Conservation (phyloP, 1,284 basidiomycete species). For the Anthracocystis setariae region DNA sequence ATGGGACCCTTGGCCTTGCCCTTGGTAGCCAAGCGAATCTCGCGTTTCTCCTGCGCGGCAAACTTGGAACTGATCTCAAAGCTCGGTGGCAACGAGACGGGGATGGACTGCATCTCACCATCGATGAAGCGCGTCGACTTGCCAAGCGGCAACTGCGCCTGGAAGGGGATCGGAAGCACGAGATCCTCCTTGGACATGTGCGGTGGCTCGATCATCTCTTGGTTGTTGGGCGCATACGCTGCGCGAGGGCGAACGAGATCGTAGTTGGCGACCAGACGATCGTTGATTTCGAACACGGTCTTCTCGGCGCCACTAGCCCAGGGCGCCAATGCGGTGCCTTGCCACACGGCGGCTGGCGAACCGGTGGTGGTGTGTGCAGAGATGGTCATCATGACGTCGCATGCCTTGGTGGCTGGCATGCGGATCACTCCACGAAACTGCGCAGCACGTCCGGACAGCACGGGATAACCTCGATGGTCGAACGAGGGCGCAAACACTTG, state of each 20-base stretch:
- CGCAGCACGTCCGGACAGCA: constrained; percentile 51
- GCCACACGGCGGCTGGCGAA: constrained; percentile 59
- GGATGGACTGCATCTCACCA: constrained; percentile 54
- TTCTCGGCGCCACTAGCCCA: constrained; percentile 46
- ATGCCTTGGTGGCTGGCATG: constrained; percentile 44
- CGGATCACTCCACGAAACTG: constrained; percentile 47
- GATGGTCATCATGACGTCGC: constrained; percentile 59
- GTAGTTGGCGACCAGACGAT: constrained; percentile 44
- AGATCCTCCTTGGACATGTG: constrained; percentile 45
- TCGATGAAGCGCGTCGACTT: constrained; percentile 56
- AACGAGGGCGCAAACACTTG: constrained; percentile 55
- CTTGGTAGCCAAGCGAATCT: constrained; percentile 47
- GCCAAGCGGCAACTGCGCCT: constrained; percentile 56
- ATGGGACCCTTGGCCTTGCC: constrained; percentile 41
- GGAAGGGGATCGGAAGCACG: constrained; percentile 54
- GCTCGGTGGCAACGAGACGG: constrained; percentile 58
- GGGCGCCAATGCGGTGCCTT: constrained; percentile 56
- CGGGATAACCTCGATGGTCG: constrained; percentile 57
- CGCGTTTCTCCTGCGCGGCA: constrained; percentile 47
- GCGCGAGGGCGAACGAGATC: constrained; percentile 41
- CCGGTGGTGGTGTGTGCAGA: constrained; percentile 58
- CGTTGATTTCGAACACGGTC: constrained; percentile 52
- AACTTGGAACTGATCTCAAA: constrained; percentile 60
- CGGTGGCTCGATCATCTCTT: constrained; percentile 44
- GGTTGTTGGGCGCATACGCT: constrained; percentile 41